Conservation (phyloP, 306 rosid genomes). For the Vigna trinervia region DNA sequence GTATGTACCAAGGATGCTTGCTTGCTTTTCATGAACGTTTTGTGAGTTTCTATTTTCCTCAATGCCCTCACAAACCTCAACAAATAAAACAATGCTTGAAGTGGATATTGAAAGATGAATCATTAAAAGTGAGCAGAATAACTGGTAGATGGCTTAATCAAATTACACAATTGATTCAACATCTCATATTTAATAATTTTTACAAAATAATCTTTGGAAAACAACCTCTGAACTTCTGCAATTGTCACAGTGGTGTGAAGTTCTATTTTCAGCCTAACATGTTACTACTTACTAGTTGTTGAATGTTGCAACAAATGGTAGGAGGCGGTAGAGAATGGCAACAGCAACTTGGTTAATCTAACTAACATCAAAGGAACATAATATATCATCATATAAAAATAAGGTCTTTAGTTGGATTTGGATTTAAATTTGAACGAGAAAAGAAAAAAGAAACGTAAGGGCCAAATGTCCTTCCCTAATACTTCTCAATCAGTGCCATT, state of each 20-base stretch:
- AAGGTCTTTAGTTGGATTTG: neutral
- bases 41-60: slow-evolving; percentile 29
- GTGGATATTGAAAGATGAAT: slow-evolving; percentile 25
- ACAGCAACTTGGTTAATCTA: slow-evolving; percentile 11
- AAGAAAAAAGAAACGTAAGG: slow-evolving; percentile 29
- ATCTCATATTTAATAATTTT: slow-evolving; percentile 22
- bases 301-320: slow-evolving; percentile 32
- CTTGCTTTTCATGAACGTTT: slow-evolving; percentile 42
- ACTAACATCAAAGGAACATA: slow-evolving; percentile 1
- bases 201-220: slow-evolving; percentile 22
- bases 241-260: slow-evolving; percentile 19
- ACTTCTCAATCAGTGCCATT: slow-evolving; percentile 44
- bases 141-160: slow-evolving; percentile 42
- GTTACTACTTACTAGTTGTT: slow-evolving; percentile 26
- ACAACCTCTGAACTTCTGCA: slow-evolving; percentile 19
- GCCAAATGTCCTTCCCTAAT: slow-evolving; percentile 34
- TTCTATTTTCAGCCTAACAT: slow-evolving; percentile 31
- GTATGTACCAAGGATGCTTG: slow-evolving; percentile 12
- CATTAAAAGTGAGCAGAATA: slow-evolving; percentile 22
- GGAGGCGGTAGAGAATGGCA: neutral
- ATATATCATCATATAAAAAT: neutral
- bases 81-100: slow-evolving; percentile 28
- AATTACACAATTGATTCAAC: slow-evolving; percentile 32
- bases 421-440: neutral
- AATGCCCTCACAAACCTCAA: neutral